A percentile compares a stretch with the other conserved stretches of the same genome.
phyloP scores from a whole-genome alignment of 495 filamentous ascomycete species.

The Neurospora sp. region DNA sequence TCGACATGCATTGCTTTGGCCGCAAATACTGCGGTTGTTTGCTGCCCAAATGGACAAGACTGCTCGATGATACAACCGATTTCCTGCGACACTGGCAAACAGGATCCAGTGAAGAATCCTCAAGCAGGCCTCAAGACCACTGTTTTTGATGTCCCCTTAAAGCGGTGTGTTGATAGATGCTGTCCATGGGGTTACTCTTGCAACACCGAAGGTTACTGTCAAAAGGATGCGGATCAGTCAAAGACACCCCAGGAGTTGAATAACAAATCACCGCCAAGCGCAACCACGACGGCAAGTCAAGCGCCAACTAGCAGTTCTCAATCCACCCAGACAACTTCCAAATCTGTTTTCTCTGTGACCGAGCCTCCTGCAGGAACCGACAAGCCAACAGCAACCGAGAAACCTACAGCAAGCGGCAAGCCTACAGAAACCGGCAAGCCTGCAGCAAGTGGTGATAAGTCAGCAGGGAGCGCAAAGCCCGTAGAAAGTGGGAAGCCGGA shows the following conservation, averaged over 20 bases:
- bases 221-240: conserved; percentile 26
- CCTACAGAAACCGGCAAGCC: neutral
- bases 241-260: neutral
- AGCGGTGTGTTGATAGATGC: conserved; percentile 51
- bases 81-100: conserved; percentile 55
- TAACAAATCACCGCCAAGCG: conserved; percentile 11
- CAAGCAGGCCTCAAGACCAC: conserved; percentile 60
- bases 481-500: neutral
- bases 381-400: neutral
- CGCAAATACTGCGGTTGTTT: conserved; percentile 57
- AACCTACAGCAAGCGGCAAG: neutral
- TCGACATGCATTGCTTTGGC: conserved; percentile 59
- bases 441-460: neutral
- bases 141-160: conserved; percentile 42
- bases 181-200: conserved; percentile 79
- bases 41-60: conserved; percentile 55
- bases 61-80: conserved; percentile 62
- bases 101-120: conserved; percentile 54
- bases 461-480: neutral
- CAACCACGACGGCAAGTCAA: conserved; percentile 6
- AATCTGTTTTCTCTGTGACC: neutral
- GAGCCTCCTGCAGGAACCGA: neutral
- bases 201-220: conserved; percentile 31
- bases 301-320: neutral
- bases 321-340: neutral